Conservation (phyloP, 2,329 filamentous ascomycete genomes). For the Apiospora saccharicola region DNA sequence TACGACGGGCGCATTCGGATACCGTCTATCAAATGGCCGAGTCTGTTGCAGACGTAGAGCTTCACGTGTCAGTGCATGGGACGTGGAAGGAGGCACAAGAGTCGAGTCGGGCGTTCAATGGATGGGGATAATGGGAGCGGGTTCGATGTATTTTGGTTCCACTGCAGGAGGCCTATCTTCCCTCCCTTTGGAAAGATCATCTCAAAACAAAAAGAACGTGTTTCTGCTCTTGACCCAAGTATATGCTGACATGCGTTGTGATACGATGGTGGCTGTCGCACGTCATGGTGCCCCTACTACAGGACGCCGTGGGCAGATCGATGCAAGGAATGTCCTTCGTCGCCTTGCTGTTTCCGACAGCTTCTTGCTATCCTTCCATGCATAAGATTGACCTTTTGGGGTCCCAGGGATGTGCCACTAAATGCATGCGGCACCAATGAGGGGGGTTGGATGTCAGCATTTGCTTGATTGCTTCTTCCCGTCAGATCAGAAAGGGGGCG, state of each 20-base stretch:
- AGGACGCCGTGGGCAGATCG: background rate
- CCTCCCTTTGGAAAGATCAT: background rate
- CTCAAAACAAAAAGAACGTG: background rate
- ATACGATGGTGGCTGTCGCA: background rate
- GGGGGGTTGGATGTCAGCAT: background rate
- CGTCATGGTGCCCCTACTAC: background rate
- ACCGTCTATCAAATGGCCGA: background rate
- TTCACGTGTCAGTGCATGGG: background rate
- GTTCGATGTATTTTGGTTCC: background rate
- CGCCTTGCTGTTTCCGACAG: background rate
- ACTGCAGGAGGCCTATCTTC: background rate
- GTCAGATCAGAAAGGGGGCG: background rate
- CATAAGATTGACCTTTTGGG: background rate
- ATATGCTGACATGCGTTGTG: background rate
- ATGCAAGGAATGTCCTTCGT: background rate
- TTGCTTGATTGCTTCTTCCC: background rate
- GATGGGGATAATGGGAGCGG: background rate
- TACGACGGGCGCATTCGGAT: background rate
- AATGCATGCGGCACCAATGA: constrained; percentile 2
- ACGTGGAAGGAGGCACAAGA: background rate
- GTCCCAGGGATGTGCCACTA: background rate
- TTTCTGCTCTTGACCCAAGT: background rate
- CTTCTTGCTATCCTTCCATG: background rate
- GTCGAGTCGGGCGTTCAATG: background rate
- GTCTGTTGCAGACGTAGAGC: background rate